Base-by-base conservation (phyloP, 495 filamentous ascomycete species). In the Aspergillus heteromorphus region DNA sequence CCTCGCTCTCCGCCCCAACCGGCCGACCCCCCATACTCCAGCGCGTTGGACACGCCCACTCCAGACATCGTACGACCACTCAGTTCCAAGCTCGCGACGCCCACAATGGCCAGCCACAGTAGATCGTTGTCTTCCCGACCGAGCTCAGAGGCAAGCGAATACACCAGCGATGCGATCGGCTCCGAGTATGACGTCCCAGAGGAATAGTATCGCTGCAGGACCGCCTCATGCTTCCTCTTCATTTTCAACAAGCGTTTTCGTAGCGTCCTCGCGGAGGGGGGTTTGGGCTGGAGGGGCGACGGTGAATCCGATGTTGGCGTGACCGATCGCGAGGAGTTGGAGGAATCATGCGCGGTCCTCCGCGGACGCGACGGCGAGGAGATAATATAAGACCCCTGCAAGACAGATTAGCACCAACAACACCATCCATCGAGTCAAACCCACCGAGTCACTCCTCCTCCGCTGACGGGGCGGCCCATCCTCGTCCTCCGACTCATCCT, bases 61-160 rank as follows among this genome's bases (percentile, higher is more conserved):
- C 90, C 90, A 6, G 86, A 84, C 56, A 87, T 87, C 10, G 86
- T 89, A 34, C 88, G 87, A 13, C 92, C 92, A 55, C 92, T 96
- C 0, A 97, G 82, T 65, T 96, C 92, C 66, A 93, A 83, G 30
- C 91, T 93, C 19, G 87, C 88, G 34, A 95, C 88, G 10, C 93
- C 93, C 19, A 97, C 87, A 58, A 97, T 96, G 9, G 91, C 81
- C 43, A 95, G 79, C 93, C 93, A 98, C 25, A 98, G 83, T 25
- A 97, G 74, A 61, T 98, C 91, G 61, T 97, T 97, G 63, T 97
- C 92, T 75, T 98, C 93, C 38, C 91, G 86, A 53, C 92, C 95
- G 10, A 97, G 82, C 59, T 97, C 93, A 1, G 91, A 96, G 16
- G 92, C 93, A 5, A 98, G 78, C 2, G 90, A 95, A 71, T 97